Evolutionary conservation across 2,329 filamentous ascomycete genomes (phyloP).

Genomic region (Helicocarpus griseus): DNA sequence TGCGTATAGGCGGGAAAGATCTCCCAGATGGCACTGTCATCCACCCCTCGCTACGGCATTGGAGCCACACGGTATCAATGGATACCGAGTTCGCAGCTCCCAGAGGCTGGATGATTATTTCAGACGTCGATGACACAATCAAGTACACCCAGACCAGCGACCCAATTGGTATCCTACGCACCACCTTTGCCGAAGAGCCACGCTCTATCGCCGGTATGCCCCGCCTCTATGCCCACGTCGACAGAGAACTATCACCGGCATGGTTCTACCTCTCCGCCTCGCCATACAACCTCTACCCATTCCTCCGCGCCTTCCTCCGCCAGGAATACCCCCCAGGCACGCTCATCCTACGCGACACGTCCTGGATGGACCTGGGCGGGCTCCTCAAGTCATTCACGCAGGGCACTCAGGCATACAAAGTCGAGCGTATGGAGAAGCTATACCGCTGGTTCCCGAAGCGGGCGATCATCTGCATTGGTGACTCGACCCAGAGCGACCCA

Average conservation of each 20-base stretch:
- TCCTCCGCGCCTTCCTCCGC: slow-evolving; percentile 65
- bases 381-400: slow-evolving; percentile 70
- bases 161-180: slow-evolving; percentile 67
- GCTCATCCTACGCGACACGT: slow-evolving; percentile 73
- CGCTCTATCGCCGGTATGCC: slow-evolving; percentile 71
- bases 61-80: slow-evolving; percentile 43
- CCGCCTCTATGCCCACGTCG: slow-evolving; percentile 63
- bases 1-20: slow-evolving; percentile 38
- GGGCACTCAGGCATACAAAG: slow-evolving; percentile 79
- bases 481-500: slow-evolving; percentile 84
- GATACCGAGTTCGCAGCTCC: slow-evolving; percentile 65
- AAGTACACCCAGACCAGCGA: slow-evolving; percentile 79
- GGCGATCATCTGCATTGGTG: slow-evolving; percentile 75
- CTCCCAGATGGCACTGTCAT: slow-evolving; percentile 41
- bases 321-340: slow-evolving; percentile 66
- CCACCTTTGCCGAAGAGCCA: slow-evolving; percentile 72
- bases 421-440: slow-evolving; percentile 67
- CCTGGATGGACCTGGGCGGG: slow-evolving; percentile 74
- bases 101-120: slow-evolving; percentile 76
- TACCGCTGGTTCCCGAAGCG: slow-evolving; percentile 67
- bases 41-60: slow-evolving; percentile 22
- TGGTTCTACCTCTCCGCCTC: slow-evolving; percentile 94
- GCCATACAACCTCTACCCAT: slow-evolving; percentile 88
- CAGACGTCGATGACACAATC: slow-evolving; percentile 91
- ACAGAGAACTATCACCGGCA: slow-evolving; percentile 50